Base-by-base conservation (phyloP, 345 rosid genomes). In the Populus deltoides region DNA sequence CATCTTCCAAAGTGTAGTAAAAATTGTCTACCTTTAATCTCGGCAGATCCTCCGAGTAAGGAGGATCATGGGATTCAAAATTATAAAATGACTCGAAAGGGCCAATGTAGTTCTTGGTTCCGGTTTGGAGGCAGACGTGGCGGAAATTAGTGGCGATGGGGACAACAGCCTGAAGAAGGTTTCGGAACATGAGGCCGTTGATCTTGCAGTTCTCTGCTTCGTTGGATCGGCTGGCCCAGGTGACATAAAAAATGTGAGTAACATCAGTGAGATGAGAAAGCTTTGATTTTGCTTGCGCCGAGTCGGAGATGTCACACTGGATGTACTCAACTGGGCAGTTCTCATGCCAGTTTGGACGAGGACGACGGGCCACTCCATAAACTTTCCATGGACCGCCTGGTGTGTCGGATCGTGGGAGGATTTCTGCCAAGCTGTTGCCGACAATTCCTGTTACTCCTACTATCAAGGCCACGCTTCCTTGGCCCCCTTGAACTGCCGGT, bases 11-110 rank as follows among this genome's bases (percentile, higher is more conserved):
- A 1, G 81, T 74, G 69, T 93, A 88, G 36, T 90, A 90, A 66
- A 92, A 93, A 49, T 89, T 93, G 20, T 86, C 88, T 1, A 39
- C 41, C 76, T 84, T 76, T 75, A 92, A 67, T 76, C 98, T 84
- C 7, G 95, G 92, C 49, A 93, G 71, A 43, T 93, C 97, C 83
- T 93, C 94, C 0, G 93, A 85, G 77, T 87, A 93, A 1, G 97
- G 97, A 5, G 93, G 71, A 2, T 90, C 93, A 57, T 88, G 92
- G 11, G 36, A 39, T 24, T 74, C 36, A 63, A 78, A 41, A 65
- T 68, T 77, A 7, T 79, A 84, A 0, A 22, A 2, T 20, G 38
- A 47, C 29, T 80, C 86, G 78, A 87, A 85, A 0, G 97, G 87
- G 4, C 92, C 97, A 4, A 81, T 0, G 79, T 92, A 93, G 77